A percentile compares a stretch with the other conserved stretches of the same genome.
These are phyloP conservation scores for Protomyces inundatus DNA, from an alignment of 1,139 yeast species.

Conservation along the genomic window DNA sequence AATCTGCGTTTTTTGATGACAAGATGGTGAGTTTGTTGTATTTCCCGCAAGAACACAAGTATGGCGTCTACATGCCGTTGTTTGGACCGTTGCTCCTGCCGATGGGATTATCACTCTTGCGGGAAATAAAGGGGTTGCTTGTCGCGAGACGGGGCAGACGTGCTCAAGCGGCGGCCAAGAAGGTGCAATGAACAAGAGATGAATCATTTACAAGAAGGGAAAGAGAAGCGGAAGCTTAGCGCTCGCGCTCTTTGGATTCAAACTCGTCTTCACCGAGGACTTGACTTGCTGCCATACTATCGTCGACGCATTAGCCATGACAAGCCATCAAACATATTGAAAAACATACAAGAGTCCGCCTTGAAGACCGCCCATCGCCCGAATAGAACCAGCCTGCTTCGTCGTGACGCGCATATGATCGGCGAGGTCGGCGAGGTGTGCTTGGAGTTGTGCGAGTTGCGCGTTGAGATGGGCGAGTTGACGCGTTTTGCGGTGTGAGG, in stretches of 20 bases:
- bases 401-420: constrained; percentile 52
- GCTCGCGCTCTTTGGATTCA: not conserved
- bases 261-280: constrained; percentile 44
- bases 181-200: not conserved
- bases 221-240: not conserved
- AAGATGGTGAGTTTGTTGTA: constrained; percentile 93
- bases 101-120: constrained; percentile 52
- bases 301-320: not conserved
- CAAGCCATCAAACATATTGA: not conserved
- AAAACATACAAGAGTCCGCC: constrained; percentile 45
- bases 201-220: not conserved
- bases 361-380: constrained; percentile 56
- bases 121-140: constrained; percentile 42
- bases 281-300: constrained; percentile 55
- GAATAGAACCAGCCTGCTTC: constrained; percentile 53
- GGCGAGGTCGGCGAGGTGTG: constrained; percentile 55
- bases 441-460: constrained; percentile 58
- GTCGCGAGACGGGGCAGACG: not conserved
- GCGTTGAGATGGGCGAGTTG: constrained; percentile 59
- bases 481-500: constrained; percentile 42
- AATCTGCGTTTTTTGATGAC: constrained; percentile 81
- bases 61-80: constrained; percentile 86
- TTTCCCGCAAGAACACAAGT: constrained; percentile 90
- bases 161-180: not conserved
- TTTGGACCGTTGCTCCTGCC: constrained; percentile 80